A percentile compares a stretch with the other conserved stretches of the same genome.
Conservation (phyloP, 208 protist species). For the Crithidia sp. region DNA sequence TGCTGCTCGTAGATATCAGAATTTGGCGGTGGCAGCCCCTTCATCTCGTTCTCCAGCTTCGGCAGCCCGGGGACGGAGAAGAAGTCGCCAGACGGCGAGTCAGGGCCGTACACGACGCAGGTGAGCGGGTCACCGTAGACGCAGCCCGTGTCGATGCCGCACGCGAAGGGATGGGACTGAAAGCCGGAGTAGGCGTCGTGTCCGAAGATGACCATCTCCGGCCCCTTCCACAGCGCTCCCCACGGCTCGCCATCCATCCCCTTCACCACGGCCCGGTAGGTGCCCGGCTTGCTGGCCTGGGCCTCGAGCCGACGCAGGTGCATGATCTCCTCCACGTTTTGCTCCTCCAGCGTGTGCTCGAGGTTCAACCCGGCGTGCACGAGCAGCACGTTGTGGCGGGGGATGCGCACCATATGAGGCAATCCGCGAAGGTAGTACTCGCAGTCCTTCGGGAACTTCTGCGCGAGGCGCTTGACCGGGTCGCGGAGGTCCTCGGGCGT, state of each 20-base stretch:
- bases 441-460: conserved; percentile 69
- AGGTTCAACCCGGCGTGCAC: conserved; percentile 89
- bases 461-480: conserved; percentile 81
- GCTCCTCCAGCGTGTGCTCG: conserved; percentile 56
- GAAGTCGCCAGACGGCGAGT: conserved; percentile 53
- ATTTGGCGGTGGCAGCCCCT: conserved; percentile 71
- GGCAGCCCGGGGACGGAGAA: conserved; percentile 76
- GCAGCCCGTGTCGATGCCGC: conserved; percentile 91
- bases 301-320: conserved; percentile 79
- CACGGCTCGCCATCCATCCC: conserved; percentile 65
- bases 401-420: conserved; percentile 85
- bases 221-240: conserved; percentile 78
- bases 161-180: conserved; percentile 72
- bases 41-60: conserved; percentile 65
- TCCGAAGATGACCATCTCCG: conserved; percentile 88
- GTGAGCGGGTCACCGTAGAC: conserved; percentile 88
- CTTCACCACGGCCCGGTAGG: conserved; percentile 67
- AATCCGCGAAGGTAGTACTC: conserved; percentile 82
- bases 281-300: conserved; percentile 24
- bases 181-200: conserved; percentile 87
- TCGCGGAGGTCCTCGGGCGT: conserved; percentile 63
- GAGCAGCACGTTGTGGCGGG: conserved; percentile 80
- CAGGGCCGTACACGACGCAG: conserved; percentile 65
- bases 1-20: conserved; percentile 78
- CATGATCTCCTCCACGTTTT: conserved; percentile 85